phyloP scores from a whole-genome alignment of 768 basidiomycete species.

The Hydnum rufescens region DNA sequence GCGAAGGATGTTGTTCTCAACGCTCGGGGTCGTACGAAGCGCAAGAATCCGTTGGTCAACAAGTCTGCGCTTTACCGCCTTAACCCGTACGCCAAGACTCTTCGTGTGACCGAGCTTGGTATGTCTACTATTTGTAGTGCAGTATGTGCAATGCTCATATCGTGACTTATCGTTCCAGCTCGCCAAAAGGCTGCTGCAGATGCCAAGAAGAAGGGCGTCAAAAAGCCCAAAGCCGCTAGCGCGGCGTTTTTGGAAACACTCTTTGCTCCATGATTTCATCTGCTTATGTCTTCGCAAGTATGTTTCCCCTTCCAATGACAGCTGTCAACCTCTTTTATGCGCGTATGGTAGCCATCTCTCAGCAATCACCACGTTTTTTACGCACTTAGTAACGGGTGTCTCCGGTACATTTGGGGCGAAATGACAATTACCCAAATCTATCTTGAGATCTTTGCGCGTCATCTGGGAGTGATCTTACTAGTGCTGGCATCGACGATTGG shows the following conservation, averaged over 20 bases:
- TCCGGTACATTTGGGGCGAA: too few relatives aligned
- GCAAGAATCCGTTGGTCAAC: slow-evolving; percentile 93
- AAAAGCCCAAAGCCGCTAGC: slow-evolving; percentile 39
- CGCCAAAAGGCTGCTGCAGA: slow-evolving; percentile 40
- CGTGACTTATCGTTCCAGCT: slow-evolving; percentile 41
- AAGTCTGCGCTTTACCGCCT: slow-evolving; percentile 88
- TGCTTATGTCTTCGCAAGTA: too few relatives aligned
- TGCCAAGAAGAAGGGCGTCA: slow-evolving; percentile 43
- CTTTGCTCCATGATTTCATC: slow-evolving; percentile 52
- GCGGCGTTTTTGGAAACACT: slow-evolving; percentile 71
- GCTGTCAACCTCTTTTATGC: neutral
- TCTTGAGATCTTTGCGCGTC: too few relatives aligned
- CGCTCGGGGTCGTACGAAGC: slow-evolving; percentile 87
- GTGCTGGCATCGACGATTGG: too few relatives aligned
- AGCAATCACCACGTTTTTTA: too few relatives aligned
- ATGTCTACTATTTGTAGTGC: slow-evolving; percentile 20
- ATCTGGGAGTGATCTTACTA: too few relatives aligned
- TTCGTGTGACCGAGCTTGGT: slow-evolving; percentile 79
- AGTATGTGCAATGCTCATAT: slow-evolving; percentile 3
- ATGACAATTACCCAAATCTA: too few relatives aligned
- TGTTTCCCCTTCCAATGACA: neutral
- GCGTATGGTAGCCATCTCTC: too few relatives aligned
- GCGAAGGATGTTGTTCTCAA: slow-evolving; percentile 59
- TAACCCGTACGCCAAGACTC: slow-evolving; percentile 95
- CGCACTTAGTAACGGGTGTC: too few relatives aligned